Evolutionary conservation across 306 rosid genomes (phyloP).

Genomic region (Fagus crenata): DNA sequence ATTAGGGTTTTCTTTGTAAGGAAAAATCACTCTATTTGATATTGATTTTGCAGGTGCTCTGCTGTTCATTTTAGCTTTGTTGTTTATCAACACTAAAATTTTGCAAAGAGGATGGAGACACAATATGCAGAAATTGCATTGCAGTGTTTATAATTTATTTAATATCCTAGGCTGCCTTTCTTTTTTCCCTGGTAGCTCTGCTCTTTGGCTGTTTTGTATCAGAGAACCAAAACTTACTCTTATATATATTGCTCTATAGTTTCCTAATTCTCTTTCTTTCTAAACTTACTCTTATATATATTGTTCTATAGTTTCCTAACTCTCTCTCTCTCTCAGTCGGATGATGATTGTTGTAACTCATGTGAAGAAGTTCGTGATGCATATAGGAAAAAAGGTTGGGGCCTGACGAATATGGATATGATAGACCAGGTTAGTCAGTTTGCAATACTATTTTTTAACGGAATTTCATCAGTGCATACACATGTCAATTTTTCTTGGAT

Average conservation of each 20-base stretch:
- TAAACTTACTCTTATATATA: too few species aligned
- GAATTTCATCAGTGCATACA: constrained; percentile 1
- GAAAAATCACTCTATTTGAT: too few species aligned
- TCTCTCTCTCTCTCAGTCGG: constrained; percentile 59
- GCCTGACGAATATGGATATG: constrained; percentile 68
- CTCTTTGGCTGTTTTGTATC: constrained; percentile 14
- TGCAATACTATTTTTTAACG: not conserved
- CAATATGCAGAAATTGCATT: constrained; percentile 13
- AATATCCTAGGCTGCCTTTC: not conserved
- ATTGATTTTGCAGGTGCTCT: not conserved
- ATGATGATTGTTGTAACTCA: constrained; percentile 79
- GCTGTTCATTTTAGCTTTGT: not conserved
- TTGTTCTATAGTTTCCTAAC: not conserved
- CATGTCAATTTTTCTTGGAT: not conserved
- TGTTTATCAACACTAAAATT: not conserved
- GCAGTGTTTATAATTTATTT: not conserved
- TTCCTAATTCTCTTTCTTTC: constrained; percentile 12
- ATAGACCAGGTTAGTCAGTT: constrained; percentile 76
- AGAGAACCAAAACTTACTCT: constrained; percentile 12
- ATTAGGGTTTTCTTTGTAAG: too few species aligned
- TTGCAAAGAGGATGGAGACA: constrained; percentile 2
- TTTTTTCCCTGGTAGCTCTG: constrained; percentile 12
- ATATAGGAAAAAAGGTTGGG: constrained; percentile 92
- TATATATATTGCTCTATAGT: not conserved
- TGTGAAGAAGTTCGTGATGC: constrained; percentile 95